A percentile compares a stretch with the other conserved stretches of the same genome.
These are phyloP conservation scores for Poronia punctata DNA, from an alignment of 495 filamentous ascomycete species.

Conservation along the genomic window DNA sequence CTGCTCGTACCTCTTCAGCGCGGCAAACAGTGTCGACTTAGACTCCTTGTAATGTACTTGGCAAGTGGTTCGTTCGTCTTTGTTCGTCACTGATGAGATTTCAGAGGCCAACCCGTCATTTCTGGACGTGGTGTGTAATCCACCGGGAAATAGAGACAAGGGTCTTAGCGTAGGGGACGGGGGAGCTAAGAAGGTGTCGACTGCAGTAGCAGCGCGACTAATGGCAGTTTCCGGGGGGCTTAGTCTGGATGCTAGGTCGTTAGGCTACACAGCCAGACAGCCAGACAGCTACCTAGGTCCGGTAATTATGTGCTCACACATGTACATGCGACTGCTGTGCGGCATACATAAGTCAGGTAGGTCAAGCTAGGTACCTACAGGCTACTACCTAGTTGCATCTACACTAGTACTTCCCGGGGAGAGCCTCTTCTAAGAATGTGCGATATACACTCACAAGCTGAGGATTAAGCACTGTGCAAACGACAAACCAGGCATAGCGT, in stretches of 20 bases:
- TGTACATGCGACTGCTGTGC: neutral
- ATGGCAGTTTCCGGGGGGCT: constrained; percentile 3
- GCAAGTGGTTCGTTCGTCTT: constrained; percentile 5
- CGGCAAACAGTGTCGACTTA: too few relatives aligned
- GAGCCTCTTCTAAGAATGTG: constrained; percentile 9
- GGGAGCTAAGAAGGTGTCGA: constrained; percentile 8
- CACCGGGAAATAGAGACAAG: constrained; percentile 7
- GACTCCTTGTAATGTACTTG: too few relatives aligned
- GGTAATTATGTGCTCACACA: too few relatives aligned
- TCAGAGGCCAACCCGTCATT: constrained; percentile 8
- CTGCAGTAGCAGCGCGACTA: constrained; percentile 11
- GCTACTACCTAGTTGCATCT: neutral
- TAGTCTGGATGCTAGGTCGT: too few relatives aligned
- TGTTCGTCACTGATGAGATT: too few relatives aligned
- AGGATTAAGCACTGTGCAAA: too few relatives aligned
- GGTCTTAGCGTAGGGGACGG: constrained; percentile 9
- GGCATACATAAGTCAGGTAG: neutral
- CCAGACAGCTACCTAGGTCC: too few relatives aligned
- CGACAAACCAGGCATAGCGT: neutral
- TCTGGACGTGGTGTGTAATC: constrained; percentile 13
- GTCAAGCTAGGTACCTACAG: neutral
- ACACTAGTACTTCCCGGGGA: neutral
- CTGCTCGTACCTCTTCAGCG: too few relatives aligned
- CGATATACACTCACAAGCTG: too few relatives aligned
- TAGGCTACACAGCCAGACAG: too few relatives aligned